Conservation (phyloP, 371 early-diverging fungal genomes). For the Pancytospora epiphaga region DNA sequence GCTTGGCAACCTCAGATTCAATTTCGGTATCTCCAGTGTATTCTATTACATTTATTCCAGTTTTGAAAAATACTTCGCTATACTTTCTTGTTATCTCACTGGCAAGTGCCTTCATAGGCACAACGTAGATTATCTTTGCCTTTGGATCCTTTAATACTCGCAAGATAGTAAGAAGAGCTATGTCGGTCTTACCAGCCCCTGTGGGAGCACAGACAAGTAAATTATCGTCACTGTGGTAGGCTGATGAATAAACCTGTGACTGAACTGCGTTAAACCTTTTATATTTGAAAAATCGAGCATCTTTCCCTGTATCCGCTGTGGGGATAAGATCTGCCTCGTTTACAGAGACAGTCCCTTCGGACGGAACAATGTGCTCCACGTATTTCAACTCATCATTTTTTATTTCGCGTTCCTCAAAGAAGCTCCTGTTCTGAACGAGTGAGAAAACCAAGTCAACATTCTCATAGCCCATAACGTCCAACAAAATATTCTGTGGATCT, state of each 20-base stretch:
- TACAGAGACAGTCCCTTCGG: constrained; percentile 7
- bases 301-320: constrained; percentile 2
- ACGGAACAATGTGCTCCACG: constrained; percentile 38
- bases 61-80: constrained; percentile 66
- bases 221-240: constrained; percentile 74
- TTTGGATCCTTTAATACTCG: constrained; percentile 55
- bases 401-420: neutral
- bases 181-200: constrained; percentile 87
- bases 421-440: constrained; percentile 26
- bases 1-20: constrained; percentile 78
- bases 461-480: constrained; percentile 56
- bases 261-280: constrained; percentile 89
- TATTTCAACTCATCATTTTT: constrained; percentile 13
- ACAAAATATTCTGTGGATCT: constrained; percentile 41
- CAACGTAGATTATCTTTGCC: constrained; percentile 90
- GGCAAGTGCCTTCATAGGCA: constrained; percentile 98
- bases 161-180: constrained; percentile 69
- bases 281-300: constrained; percentile 50
- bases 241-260: constrained; percentile 83
- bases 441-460: constrained; percentile 38
- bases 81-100: constrained; percentile 90
- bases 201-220: constrained; percentile 89
- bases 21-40: constrained; percentile 91
- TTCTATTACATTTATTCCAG: constrained; percentile 74
- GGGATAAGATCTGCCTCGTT: constrained; percentile 10